Base-by-base conservation (phyloP, 495 filamentous ascomycete species). In the Aspergillus taichungensis region DNA sequence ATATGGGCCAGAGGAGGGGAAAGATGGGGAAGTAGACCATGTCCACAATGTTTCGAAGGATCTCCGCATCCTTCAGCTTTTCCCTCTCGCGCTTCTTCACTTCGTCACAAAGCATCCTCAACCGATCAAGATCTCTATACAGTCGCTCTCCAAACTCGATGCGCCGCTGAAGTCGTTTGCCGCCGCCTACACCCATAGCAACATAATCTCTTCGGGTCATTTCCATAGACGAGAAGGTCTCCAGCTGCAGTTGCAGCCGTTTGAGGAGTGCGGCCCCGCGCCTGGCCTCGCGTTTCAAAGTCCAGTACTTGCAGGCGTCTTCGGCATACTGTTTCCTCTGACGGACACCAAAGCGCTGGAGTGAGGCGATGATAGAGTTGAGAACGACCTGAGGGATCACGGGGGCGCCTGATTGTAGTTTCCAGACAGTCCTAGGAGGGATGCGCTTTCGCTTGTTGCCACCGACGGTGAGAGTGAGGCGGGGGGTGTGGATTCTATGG, bases 301-400 rank as follows among this genome's bases (percentile, higher is more conserved):
- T 97, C 92, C 92, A 99, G 64, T 96, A 99, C 50, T 87, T 87
- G 68, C 90, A 96, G 2, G 84, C 85, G 57, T 96, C 89, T 30
- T 85, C 85, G 1, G 88, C 83, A 67, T 86, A 99, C 37, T 96
- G 88, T 54, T 91, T 92, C 24, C 85, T 77, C 53, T 92, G 91
- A 30, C 80, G 79, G 47, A 97, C 81, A 13, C 71, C 72, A 59
- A 97, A 97, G 29, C 85, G 80, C 34, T 78, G 73, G 3, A 98
- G 72, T 1, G 87, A 84, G 42, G 77, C 80, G 42, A 91, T 82
- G 18, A 97, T 83, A 2, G 82, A 78, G 45, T 88, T 83, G 45
- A 84, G 84, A 5, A 97, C 80, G 2, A 84, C 81, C 48, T 85
- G 80, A 1, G 92, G 92, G 37, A 98, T 90, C 27, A 98, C 85